Evolutionary conservation across 1,284 basidiomycete genomes (phyloP).

Genomic region (Apiotrichum gamsii): DNA sequence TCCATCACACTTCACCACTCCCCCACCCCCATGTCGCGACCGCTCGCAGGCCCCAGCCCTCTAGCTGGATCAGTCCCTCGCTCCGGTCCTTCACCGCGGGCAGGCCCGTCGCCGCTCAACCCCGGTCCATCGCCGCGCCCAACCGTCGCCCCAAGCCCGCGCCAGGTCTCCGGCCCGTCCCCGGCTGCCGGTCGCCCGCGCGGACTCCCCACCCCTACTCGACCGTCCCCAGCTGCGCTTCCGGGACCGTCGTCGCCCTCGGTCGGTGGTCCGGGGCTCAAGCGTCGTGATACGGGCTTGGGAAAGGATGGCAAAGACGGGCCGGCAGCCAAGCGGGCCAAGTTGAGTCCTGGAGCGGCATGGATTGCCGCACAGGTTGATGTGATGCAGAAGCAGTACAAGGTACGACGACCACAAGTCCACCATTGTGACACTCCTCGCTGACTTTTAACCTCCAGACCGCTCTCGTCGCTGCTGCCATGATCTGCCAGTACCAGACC

Average conservation of each 20-base stretch:
- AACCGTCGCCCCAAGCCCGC: constrained; percentile 4
- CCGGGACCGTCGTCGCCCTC: background rate
- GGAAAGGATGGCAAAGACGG: background rate
- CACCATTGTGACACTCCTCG: too few relatives aligned
- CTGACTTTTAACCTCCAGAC: too few relatives aligned
- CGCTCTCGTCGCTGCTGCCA: constrained; percentile 23
- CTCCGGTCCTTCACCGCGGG: constrained; percentile 10
- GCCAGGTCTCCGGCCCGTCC: constrained; percentile 1
- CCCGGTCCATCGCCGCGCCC: constrained; percentile 12
- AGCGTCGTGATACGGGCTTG: background rate
- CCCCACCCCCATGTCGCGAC: constrained; percentile 5
- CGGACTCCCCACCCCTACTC: constrained; percentile 5
- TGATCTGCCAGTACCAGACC: constrained; percentile 26
- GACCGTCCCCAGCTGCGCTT: constrained; percentile 3
- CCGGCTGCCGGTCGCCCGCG: constrained; percentile 1
- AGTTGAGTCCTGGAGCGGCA: constrained; percentile 19
- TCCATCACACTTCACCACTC: too few relatives aligned
- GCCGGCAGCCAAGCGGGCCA: constrained; percentile 10
- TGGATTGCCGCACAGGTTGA: constrained; percentile 27
- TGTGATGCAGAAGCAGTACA: constrained; percentile 24
- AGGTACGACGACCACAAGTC: too few relatives aligned
- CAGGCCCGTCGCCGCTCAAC: constrained; percentile 11
- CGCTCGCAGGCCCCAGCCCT: constrained; percentile 7
- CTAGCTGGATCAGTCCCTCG: constrained; percentile 6
- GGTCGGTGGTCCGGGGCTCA: background rate